Base-by-base conservation (phyloP, 2,329 filamentous ascomycete species). In the Arthrobotrys conoides region DNA sequence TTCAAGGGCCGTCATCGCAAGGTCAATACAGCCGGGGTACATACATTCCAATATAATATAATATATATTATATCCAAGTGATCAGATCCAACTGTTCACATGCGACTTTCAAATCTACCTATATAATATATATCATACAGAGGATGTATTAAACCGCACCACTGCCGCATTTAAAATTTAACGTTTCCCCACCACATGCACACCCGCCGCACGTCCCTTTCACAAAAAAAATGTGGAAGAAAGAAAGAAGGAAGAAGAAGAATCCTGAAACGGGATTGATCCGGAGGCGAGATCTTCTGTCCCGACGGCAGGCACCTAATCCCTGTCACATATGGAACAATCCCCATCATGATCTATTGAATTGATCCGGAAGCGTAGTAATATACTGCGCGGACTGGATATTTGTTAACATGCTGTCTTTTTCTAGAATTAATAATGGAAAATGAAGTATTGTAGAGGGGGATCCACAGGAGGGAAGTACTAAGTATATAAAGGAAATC, bases 251-350 rank as follows among this genome's bases (percentile, higher is more conserved):
- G 6, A 30, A 30, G 27, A 30, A 30, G 27, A 30, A 14, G n/a
- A 1, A 51, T 24, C 16, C 30, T 67, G 71, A 76, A 76, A 77
- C 73, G 61, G 36, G 30, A 71, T 67, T 77, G 67, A 71, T 71
- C 73, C 73, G 73, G 73, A 77, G 73, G 59, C 73, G 73, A 77
- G 73, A 77, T 77, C 73, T 71, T 66, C 63, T 71, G 61, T 77
- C 67, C 73, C 73, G 73, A 77, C 73, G 67, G 73, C 73, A 71
- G 30, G 51, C 59, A 70, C 38, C 59, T 71, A 36, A 77, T 77
- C 73, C 73, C 73, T 77, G 73, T 71, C 67, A 22, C 9, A 71
- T 67, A 46, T 71, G 73, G 66, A 77, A 71, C 73, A 71, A 64
- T 41, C 46, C 48, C 48, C 48, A 64, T 57, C 65, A 24, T 59